Evolutionary conservation across 1,139 yeast species (phyloP), one percentile per base, ranked within the genome.

Genomic region (Saccharomyces pastorianus): DNA sequence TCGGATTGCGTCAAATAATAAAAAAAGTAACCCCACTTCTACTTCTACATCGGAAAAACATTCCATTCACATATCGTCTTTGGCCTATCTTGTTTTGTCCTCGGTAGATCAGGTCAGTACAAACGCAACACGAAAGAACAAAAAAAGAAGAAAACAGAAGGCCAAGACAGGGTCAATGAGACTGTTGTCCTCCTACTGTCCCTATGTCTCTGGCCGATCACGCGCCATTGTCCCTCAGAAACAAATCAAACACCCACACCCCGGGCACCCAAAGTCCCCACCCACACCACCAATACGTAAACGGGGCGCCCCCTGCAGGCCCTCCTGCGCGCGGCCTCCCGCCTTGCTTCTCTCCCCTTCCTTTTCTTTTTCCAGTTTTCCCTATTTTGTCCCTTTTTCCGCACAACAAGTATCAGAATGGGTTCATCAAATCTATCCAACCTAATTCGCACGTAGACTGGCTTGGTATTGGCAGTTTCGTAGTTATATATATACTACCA

Each of bases 151-250:
- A 34, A 11, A n/a, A 32, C 38, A 32, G 38, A 13, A n/a, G 31
- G 29, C 48, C 14, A 17, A 47, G 23, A 47, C 26, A 47, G 41
- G 34, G 49, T 17, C 38, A 47, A 31, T 14, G 31, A 28, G 49
- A 14, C 14, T 14, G 23, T 14, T 46, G 47, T 14, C 31, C 29
- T 14, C 6, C 20, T 14, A n/a, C 47, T 50, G 49, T 25, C 52
- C 34, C 49, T 28, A 14, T 50, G 42, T 23, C 29, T 44, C 41
- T 46, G 52, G 14, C 50, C 52, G 46, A 11, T 50, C 17, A 6
- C 34, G 26, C 32, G n/a, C 38, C 46, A 14, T 11, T 41, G 44
- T 34, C 52, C 52, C 29, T 26, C 31, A 27, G 48, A 6, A 11
- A 25, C 31, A 25, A 27, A 23, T 6, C 11, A 7, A 23, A 48